These are phyloP conservation scores for Theileria parva DNA, from an alignment of 169 alveolate species.

Conservation along the genomic window DNA sequence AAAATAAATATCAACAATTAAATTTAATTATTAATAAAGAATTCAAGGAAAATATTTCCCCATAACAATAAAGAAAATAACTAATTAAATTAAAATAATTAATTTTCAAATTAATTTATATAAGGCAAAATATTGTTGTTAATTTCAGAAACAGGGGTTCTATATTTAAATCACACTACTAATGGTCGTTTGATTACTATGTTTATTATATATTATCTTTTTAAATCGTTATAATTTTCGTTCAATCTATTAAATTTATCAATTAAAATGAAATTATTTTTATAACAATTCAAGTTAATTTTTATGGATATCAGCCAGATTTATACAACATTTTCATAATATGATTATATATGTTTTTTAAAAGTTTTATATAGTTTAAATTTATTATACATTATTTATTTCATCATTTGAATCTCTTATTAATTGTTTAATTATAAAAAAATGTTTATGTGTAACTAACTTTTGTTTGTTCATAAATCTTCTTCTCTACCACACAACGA, in stretches of 20 bases:
- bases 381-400: background rate
- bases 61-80: background rate
- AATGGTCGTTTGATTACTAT: background rate
- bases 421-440: background rate
- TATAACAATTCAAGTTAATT: no score
- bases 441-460: background rate
- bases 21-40: background rate
- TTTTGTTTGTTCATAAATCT: background rate
- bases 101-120: no score
- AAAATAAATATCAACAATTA: background rate
- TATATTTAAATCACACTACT: no score
- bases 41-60: background rate
- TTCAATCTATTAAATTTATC: no score
- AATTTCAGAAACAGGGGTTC: background rate
- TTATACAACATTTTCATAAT: background rate
- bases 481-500: background rate
- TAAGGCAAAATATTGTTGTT: no score
- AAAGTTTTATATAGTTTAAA: background rate
- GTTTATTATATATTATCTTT: no score
- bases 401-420: background rate
- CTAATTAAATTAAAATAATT: background rate
- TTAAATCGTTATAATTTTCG: no score
- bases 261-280: no score
- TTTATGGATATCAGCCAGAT: no score
- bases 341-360: background rate